Conservation (phyloP, 2,329 filamentous ascomycete genomes). For the Capronia epimyces region DNA sequence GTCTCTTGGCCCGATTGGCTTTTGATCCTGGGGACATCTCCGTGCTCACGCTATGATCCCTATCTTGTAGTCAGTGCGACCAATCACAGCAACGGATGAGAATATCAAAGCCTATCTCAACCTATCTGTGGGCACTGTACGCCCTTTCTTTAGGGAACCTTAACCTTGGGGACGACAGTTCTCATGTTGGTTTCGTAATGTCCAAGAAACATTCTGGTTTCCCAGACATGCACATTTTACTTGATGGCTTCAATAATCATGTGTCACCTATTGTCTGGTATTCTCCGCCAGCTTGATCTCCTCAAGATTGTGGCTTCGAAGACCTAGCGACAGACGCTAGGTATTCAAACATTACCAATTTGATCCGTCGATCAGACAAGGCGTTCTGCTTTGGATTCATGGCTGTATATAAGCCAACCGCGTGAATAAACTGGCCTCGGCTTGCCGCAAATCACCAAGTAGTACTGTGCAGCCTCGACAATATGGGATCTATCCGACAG, state of each 20-base stretch:
- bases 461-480: not conserved
- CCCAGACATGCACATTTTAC: not conserved
- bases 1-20: not conserved
- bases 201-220: not conserved
- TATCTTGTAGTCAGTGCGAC: constrained; percentile 3
- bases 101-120: constrained; percentile 8
- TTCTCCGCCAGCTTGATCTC: not conserved
- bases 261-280: not conserved
- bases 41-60: not conserved
- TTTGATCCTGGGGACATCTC: not conserved
- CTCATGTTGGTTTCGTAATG: not conserved
- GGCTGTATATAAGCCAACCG: not conserved
- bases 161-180: not conserved
- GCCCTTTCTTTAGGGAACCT: not conserved
- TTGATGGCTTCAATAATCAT: no score
- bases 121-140: constrained; percentile 1
- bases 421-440: not conserved
- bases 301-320: not conserved
- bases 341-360: not conserved
- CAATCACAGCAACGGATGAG: not conserved
- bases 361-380: not conserved
- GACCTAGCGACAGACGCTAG: not conserved
- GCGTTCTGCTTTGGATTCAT: not conserved
- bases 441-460: not conserved
- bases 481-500: not conserved